phyloP scores from a whole-genome alignment of 306 rosid genomes.

The Prunus dulcis region DNA sequence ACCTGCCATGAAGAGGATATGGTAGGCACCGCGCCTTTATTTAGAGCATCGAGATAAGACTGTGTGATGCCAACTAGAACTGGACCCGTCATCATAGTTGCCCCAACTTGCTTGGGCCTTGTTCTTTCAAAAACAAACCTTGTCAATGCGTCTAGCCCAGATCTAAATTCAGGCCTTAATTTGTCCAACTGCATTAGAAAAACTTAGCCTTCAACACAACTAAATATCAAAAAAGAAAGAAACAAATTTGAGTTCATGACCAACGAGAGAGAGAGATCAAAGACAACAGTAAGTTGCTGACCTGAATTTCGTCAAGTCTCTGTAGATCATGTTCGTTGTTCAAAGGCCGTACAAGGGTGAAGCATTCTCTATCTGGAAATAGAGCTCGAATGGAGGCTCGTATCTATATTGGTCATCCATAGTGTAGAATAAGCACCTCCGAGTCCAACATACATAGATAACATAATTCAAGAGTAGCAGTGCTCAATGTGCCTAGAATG shows the following conservation, averaged over 20 bases:
- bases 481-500: not conserved
- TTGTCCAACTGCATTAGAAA: constrained; percentile 55
- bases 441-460: constrained; percentile 2
- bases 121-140: constrained; percentile 91
- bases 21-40: constrained; percentile 95
- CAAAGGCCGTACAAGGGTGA: constrained; percentile 91
- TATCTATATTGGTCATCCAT: constrained; percentile 48
- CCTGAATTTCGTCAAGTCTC: constrained; percentile 80
- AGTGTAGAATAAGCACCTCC: constrained; percentile 30
- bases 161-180: constrained; percentile 82
- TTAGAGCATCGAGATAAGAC: constrained; percentile 88
- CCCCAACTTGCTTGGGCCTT: constrained; percentile 96
- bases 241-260: not conserved
- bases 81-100: constrained; percentile 94
- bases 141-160: constrained; percentile 78
- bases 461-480: not conserved
- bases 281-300: constrained; percentile 25
- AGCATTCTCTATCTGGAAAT: constrained; percentile 95
- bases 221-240: not conserved
- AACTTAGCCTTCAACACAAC: constrained; percentile 12
- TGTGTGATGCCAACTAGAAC: constrained; percentile 75
- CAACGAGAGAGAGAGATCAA: not conserved
- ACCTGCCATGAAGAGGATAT: constrained; percentile 99
- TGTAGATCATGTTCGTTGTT: constrained; percentile 84
- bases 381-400: constrained; percentile 90